phyloP scores from a whole-genome alignment of 208 protist genomes.

The Acanthamoeba sp. region DNA sequence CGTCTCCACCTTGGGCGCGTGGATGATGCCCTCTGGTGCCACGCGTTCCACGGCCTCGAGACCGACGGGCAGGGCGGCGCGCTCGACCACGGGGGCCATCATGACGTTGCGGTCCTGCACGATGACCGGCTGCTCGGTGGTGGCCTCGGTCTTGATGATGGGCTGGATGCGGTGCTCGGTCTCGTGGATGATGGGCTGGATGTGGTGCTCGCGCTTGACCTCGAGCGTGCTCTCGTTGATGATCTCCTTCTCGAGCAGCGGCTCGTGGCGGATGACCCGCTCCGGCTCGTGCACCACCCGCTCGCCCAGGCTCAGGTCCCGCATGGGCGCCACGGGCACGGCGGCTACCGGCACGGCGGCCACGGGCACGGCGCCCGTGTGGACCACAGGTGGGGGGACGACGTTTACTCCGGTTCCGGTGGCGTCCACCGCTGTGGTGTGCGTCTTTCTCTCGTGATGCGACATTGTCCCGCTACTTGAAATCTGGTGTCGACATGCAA shows the following conservation, averaged over 20 bases:
- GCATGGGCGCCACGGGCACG: not conserved
- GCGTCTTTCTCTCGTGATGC: not conserved
- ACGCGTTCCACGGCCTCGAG: conserved; percentile 2
- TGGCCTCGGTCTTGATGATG: conserved; percentile 37
- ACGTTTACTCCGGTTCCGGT: not conserved
- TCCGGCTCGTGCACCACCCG: not conserved
- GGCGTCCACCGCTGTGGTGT: no score
- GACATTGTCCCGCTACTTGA: not conserved
- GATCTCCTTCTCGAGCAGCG: not conserved
- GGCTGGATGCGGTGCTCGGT: conserved; percentile 6
- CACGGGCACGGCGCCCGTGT: not conserved
- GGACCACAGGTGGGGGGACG: not conserved
- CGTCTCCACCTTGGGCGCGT: not conserved
- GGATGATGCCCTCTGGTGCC: not conserved
- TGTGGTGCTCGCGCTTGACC: conserved; percentile 13
- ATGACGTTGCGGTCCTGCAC: conserved; percentile 19
- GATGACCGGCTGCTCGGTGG: not conserved
- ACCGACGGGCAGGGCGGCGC: not conserved
- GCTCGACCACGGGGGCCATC: not conserved
- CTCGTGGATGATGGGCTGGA: not conserved
- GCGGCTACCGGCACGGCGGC: not conserved
- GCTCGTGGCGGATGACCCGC: not conserved
- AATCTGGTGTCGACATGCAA: not conserved
- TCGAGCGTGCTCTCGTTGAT: not conserved
- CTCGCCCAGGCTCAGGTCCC: not conserved